These are phyloP conservation scores for Glycine latifolia DNA, from an alignment of 306 rosid species.

Conservation along the genomic window DNA sequence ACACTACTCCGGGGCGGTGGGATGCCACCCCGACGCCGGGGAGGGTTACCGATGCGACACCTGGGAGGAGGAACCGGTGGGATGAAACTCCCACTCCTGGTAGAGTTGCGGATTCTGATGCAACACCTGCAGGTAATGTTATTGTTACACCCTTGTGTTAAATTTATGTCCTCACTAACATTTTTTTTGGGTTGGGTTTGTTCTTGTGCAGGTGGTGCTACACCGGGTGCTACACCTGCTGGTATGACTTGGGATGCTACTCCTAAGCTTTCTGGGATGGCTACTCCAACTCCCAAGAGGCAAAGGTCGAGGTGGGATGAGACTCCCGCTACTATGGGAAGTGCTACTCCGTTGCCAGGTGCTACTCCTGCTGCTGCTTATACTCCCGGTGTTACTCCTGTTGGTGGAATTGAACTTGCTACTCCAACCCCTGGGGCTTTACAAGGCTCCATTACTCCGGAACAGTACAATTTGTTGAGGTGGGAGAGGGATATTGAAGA, in stretches of 20 bases:
- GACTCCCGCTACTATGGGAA: conserved; percentile 53
- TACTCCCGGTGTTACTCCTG: conserved; percentile 53
- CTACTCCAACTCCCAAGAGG: conserved; percentile 51
- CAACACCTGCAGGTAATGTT: conserved; percentile 46
- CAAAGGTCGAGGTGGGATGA: conserved; percentile 55
- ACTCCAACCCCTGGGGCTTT: conserved; percentile 51
- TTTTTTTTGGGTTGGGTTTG: background rate
- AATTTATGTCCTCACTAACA: background rate
- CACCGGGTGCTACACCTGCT: conserved; percentile 50
- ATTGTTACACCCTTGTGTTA: background rate
- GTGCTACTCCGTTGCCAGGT: conserved; percentile 51
- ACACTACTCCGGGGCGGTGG: conserved; percentile 48
- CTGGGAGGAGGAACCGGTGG: conserved; percentile 53
- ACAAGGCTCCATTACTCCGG: conserved; percentile 45
- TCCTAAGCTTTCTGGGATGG: conserved; percentile 49
- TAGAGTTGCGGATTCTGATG: conserved; percentile 51
- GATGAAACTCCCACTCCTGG: conserved; percentile 52
- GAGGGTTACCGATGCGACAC: conserved; percentile 45
- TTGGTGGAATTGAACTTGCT: conserved; percentile 50
- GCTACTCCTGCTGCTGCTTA: conserved; percentile 52
- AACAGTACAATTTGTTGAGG: conserved; percentile 53
- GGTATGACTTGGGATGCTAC: conserved; percentile 53
- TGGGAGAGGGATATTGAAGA: conserved; percentile 58
- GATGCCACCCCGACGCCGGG: conserved; percentile 52
- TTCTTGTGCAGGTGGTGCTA: conserved; percentile 39